A percentile compares a stretch with the other conserved stretches of the same genome.
Conservation (phyloP, 306 rosid species). For the Begonia masoniana region DNA sequence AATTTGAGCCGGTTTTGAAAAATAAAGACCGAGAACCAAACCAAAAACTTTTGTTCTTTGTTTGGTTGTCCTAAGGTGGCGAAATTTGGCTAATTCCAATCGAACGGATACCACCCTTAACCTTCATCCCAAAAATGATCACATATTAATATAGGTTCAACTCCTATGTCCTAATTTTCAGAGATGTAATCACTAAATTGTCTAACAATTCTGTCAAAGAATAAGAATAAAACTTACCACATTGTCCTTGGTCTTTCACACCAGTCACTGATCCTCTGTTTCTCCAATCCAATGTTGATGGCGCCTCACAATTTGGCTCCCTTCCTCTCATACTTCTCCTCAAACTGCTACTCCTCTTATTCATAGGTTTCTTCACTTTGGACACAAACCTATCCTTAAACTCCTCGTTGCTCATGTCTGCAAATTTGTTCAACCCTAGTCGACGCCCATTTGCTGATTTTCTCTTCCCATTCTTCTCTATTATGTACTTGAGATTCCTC, state of each 20-base stretch:
- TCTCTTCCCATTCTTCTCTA: slow-evolving; percentile 34
- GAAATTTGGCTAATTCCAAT: too few relatives aligned
- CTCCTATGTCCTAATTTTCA: too few relatives aligned
- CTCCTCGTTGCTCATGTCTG: slow-evolving; percentile 69
- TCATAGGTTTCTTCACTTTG: slow-evolving; percentile 35
- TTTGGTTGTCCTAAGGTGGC: too few relatives aligned
- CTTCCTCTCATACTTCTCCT: slow-evolving; percentile 13
- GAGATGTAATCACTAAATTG: too few relatives aligned
- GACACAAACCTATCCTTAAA: slow-evolving; percentile 33
- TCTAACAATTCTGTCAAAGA: too few relatives aligned
- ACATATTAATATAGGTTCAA: too few relatives aligned
- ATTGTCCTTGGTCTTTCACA: slow-evolving; percentile 47
- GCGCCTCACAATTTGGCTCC: slow-evolving; percentile 30
- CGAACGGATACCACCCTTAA: too few relatives aligned
- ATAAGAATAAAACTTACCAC: slow-evolving; percentile 31
- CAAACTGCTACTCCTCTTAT: slow-evolving; percentile 9
- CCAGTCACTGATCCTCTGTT: slow-evolving; percentile 49
- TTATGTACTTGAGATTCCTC: slow-evolving; percentile 40
- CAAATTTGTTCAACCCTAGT: slow-evolving; percentile 61
- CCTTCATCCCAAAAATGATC: too few relatives aligned
- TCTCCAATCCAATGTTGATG: slow-evolving; percentile 70
- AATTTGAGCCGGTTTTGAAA: too few relatives aligned
- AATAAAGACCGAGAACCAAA: too few relatives aligned
- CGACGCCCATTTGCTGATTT: slow-evolving; percentile 14
- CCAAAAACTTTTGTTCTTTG: too few relatives aligned